These are phyloP conservation scores for Backusella liffmaniae DNA, from an alignment of 192 early-diverging fungal genomes.

Conservation along the genomic window DNA sequence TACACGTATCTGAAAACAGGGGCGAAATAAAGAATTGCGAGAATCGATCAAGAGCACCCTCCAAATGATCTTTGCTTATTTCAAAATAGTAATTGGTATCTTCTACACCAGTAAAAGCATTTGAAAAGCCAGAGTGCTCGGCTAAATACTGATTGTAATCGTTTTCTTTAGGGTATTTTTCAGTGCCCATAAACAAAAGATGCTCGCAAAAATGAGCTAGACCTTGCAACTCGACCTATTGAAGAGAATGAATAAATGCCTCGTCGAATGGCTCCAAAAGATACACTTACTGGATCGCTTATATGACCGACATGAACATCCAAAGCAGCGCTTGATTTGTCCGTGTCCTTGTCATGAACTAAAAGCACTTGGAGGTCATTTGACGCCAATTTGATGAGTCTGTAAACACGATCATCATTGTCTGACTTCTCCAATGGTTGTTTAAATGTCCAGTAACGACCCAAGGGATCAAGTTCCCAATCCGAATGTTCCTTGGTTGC, in stretches of 20 bases:
- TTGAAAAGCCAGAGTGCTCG: slow-evolving; percentile 73
- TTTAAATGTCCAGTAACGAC: slow-evolving; percentile 33
- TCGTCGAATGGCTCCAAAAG: neutral
- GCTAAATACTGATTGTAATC: slow-evolving; percentile 75
- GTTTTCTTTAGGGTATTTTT: slow-evolving; percentile 79
- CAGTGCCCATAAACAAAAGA: slow-evolving; percentile 64
- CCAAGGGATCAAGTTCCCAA: slow-evolving; percentile 18
- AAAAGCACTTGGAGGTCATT: slow-evolving; percentile 70
- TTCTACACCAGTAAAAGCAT: slow-evolving; percentile 77
- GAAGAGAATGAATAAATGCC: neutral
- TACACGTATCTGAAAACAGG: slow-evolving; percentile 81
- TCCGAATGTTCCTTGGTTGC: neutral
- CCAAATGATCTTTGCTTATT: slow-evolving; percentile 56
- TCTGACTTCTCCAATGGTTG: slow-evolving; percentile 46
- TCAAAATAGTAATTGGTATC: slow-evolving; percentile 91
- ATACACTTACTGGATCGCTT: slow-evolving; percentile 62
- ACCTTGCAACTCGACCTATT: slow-evolving; percentile 64
- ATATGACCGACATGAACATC: slow-evolving; percentile 83
- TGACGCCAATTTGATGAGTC: slow-evolving; percentile 46
- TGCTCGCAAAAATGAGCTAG: slow-evolving; percentile 87
- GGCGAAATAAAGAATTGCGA: slow-evolving; percentile 93
- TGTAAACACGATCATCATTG: slow-evolving; percentile 61
- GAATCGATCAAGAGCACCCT: slow-evolving; percentile 64
- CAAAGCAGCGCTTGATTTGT: slow-evolving; percentile 73
- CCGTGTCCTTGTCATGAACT: slow-evolving; percentile 66